Evolutionary conservation across 1,284 basidiomycete genomes (phyloP).

Genomic region (Trametes versicolor): DNA sequence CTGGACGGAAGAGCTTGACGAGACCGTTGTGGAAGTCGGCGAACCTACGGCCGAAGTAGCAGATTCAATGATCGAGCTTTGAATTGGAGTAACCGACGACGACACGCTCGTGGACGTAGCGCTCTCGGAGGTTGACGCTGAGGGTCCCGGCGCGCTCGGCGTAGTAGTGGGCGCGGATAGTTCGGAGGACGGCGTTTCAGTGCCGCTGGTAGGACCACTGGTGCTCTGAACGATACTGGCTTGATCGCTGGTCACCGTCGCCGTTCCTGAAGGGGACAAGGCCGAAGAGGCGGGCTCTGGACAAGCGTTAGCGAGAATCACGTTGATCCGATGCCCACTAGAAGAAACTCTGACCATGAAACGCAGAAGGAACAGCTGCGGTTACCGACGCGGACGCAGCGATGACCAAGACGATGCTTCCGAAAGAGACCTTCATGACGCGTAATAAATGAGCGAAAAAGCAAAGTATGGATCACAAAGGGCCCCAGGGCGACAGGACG

Average conservation of each 20-base stretch:
- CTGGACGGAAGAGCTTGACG: neutral
- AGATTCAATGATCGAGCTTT: too few relatives aligned
- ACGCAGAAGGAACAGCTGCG: conserved; percentile 14
- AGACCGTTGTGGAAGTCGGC: neutral
- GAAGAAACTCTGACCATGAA: conserved; percentile 19
- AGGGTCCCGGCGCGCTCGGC: neutral
- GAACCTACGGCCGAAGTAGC: too few relatives aligned
- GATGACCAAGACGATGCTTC: conserved; percentile 12
- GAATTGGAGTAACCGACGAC: neutral
- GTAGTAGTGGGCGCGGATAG: neutral
- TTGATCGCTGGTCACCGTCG: neutral
- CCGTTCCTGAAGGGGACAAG: neutral
- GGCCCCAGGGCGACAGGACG: conserved; percentile 17
- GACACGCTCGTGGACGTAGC: neutral
- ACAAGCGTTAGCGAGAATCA: neutral
- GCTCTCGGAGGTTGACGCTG: neutral
- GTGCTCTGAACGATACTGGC: neutral
- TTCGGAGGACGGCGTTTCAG: neutral
- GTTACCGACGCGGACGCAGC: conserved; percentile 12
- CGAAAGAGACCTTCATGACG: conserved; percentile 27
- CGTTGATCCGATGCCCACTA: neutral
- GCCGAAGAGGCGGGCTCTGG: conserved; percentile 4
- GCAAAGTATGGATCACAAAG: neutral
- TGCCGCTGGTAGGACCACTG: neutral
- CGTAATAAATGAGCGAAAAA: neutral